These are phyloP conservation scores for Edaphochlamys debaryana DNA, from an alignment of 139 green algal species.

Conservation along the genomic window DNA sequence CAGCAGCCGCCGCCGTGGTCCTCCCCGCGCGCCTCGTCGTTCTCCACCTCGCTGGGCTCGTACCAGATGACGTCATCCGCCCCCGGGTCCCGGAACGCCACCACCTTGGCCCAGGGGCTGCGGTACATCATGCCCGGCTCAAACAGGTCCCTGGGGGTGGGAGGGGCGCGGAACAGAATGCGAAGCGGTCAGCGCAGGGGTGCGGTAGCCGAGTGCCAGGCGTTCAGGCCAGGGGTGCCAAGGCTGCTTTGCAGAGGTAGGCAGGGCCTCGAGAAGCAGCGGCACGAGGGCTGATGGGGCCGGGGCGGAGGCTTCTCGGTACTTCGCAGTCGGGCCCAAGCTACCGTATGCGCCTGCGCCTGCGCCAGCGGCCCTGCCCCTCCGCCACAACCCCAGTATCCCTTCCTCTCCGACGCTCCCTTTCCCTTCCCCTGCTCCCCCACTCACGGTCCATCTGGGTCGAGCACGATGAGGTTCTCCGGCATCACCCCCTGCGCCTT, in stretches of 20 bases:
- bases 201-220: neutral
- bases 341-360: no score
- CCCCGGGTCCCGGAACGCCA: constrained; percentile 17
- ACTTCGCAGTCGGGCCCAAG: no score
- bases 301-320: no score
- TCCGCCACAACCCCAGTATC: neutral
- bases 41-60: constrained; percentile 16
- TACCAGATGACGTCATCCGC: constrained; percentile 40
- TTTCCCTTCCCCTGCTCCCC: no score
- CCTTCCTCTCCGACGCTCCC: no score
- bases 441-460: constrained; percentile 42
- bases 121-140: constrained; percentile 37
- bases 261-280: no score
- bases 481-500: neutral
- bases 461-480: constrained; percentile 31
- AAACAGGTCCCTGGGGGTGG: constrained; percentile 18
- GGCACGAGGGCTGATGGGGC: no score
- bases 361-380: no score
- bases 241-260: no score
- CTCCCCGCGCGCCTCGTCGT: neutral
- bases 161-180: no score
- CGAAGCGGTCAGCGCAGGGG: neutral
- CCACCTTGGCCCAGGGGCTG: constrained; percentile 41
- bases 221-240: neutral
- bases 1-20: neutral